Conservation (phyloP, 805 yeast species). For the Yarrowia alimentaria region DNA sequence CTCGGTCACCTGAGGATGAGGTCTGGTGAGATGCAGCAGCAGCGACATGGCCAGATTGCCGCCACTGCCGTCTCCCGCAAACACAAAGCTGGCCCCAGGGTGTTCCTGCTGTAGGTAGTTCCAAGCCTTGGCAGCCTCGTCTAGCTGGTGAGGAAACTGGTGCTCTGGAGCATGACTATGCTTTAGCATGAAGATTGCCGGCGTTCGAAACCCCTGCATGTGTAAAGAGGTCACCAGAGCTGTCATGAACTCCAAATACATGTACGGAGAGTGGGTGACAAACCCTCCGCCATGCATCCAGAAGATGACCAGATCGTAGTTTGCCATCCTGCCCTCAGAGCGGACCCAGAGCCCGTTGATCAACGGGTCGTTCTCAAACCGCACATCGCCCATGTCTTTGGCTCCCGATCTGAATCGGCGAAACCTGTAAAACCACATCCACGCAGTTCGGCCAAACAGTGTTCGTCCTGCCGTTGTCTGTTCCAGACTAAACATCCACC, state of each 20-base stretch:
- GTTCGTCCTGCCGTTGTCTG: conserved; percentile 32
- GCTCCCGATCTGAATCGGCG: conserved; percentile 38
- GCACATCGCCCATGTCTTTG: conserved; percentile 37
- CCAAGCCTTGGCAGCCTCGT: conserved; percentile 40
- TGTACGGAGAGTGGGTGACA: conserved; percentile 42
- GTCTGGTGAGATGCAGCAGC: conserved; percentile 43
- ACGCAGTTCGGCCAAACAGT: conserved; percentile 34
- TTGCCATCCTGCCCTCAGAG: conserved; percentile 37
- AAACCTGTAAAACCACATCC: conserved; percentile 32
- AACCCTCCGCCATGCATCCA: conserved; percentile 49
- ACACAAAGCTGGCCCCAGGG: conserved; percentile 38
- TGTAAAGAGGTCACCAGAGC: conserved; percentile 45
- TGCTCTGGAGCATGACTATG: conserved; percentile 32
- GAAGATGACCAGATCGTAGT: conserved; percentile 44
- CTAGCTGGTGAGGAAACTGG: conserved; percentile 37
- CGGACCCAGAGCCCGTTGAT: conserved; percentile 41
- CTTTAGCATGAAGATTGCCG: conserved; percentile 46
- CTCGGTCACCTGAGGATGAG: conserved; percentile 33
- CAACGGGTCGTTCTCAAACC: conserved; percentile 34
- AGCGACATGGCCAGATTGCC: conserved; percentile 46
- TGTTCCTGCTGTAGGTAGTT: conserved; percentile 33
- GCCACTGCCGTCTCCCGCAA: conserved; percentile 52
- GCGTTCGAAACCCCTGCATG: conserved; percentile 51
- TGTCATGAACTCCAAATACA: conserved; percentile 48
- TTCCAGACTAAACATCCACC: conserved; percentile 27